phyloP scores from a whole-genome alignment of 2,329 filamentous ascomycete species.

The Lomentospora prolificans region DNA sequence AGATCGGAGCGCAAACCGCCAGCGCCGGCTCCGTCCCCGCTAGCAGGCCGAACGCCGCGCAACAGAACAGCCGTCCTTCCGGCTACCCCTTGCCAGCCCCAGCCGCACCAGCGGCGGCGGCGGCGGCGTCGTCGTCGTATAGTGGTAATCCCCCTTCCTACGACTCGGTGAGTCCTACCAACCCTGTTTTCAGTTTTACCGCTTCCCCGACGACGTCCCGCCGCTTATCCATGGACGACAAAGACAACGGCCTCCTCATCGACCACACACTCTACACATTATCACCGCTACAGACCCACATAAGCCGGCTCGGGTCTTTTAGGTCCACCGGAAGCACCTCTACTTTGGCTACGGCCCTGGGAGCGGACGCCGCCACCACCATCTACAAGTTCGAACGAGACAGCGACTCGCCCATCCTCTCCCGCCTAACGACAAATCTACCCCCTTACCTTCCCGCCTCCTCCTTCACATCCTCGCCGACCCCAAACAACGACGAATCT shows the following conservation, averaged over 20 bases:
- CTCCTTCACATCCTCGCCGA: background rate
- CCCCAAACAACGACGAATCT: background rate
- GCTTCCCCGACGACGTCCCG: background rate
- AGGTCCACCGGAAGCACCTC: background rate
- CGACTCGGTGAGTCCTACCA: background rate
- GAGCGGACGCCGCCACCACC: background rate
- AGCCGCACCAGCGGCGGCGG: too few relatives aligned
- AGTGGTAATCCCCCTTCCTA: background rate
- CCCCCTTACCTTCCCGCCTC: background rate
- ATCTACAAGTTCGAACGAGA: background rate
- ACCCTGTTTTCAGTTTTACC: background rate
- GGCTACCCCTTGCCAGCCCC: background rate
- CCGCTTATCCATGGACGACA: slow-evolving; percentile 2
- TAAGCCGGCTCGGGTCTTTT: background rate
- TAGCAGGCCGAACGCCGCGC: background rate
- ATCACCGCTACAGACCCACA: background rate
- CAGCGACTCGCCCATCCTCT: background rate
- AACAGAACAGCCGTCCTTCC: background rate
- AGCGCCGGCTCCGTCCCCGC: background rate
- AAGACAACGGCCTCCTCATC: background rate
- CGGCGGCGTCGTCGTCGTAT: too few relatives aligned
- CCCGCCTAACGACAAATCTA: background rate
- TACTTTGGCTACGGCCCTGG: background rate
- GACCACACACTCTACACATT: background rate
- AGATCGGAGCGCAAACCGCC: background rate